Conservation (phyloP, 2,329 filamentous ascomycete genomes). For the Epichloe glyceriae region DNA sequence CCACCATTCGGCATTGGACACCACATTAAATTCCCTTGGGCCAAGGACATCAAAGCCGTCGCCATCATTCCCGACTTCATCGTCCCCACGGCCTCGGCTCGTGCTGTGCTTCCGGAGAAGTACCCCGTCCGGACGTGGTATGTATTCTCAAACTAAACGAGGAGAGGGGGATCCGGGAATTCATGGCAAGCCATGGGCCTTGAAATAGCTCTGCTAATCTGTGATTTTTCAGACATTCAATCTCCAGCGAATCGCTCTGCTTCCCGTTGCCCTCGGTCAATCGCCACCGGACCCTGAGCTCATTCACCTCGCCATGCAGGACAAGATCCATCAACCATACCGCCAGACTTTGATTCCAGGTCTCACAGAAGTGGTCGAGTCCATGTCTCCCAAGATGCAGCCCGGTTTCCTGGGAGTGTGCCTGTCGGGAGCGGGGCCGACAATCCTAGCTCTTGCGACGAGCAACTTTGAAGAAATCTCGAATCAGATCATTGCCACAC, state of each 20-base stretch:
- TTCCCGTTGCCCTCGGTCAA: constrained; percentile 79
- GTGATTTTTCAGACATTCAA: constrained; percentile 56
- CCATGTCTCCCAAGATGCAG: constrained; percentile 77
- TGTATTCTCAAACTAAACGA: constrained; percentile 17
- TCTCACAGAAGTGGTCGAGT: constrained; percentile 77
- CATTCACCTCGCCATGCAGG: constrained; percentile 97
- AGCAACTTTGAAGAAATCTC: constrained; percentile 83
- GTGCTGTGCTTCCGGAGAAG: constrained; percentile 66
- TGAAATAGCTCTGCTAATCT: background rate
- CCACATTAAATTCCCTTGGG: constrained; percentile 92
- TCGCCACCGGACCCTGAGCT: constrained; percentile 84
- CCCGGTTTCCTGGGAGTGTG: constrained; percentile 87
- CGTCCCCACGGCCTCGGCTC: constrained; percentile 84
- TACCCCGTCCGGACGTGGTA: constrained; percentile 80
- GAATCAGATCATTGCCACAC: constrained; percentile 58
- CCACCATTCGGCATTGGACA: constrained; percentile 90
- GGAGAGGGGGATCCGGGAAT: no score
- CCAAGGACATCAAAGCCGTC: constrained; percentile 88
- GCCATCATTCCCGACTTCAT: constrained; percentile 94
- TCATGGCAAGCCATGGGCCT: background rate
- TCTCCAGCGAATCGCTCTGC: constrained; percentile 79
- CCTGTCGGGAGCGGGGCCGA: constrained; percentile 86
- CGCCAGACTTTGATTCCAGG: constrained; percentile 84
- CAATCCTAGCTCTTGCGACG: constrained; percentile 85
- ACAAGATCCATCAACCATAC: constrained; percentile 96